Evolutionary conservation across 2,329 filamentous ascomycete species (phyloP), one percentile per base, ranked within the genome.

Genomic region (Monosporascus sp.): DNA sequence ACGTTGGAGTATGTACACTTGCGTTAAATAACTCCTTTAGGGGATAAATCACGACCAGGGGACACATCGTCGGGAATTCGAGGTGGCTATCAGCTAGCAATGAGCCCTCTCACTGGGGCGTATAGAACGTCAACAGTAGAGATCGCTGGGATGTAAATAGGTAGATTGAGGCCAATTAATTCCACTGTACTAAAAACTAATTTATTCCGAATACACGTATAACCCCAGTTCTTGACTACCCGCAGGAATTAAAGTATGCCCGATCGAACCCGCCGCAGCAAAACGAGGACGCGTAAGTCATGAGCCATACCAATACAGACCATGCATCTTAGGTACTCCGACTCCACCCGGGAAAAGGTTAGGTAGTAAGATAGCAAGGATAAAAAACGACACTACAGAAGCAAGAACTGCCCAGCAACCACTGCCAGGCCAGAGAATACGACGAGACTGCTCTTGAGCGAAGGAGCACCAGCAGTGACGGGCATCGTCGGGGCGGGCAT

Each of bases 381-480:
- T 19, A 20, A 37, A 45, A 41, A 58, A 22, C 45, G 52, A 58
- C 52, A 46, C 61, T 58, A 64, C 57, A 65, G 63, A 37, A 65
- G 55, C 52, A 65, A 53, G 55, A 67, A 60, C 26, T 62, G 63
- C 6, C 58, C 66, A 17, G 59, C 63, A 9, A 65, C 53, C 43
- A 70, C 52, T 31, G 61, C 64, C 35, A 68, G 49, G 41, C 63
- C 63, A 22, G 59, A 61, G 31, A 66, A 52, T 16, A 64, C 51
- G 20, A 59, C 54, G 49, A 69, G 52, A 19, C 64, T 62, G 43
- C 60, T 60, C 60, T 61, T 65, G 50, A 67, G 31, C 7, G 65
- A 62, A 7, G 63, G 49, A 11, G 65, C 64, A 48, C 62, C 62
- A 24, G 60, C 63, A 37, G 58, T 63, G 37, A 63, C 52, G 8